These are phyloP conservation scores for Wickerhamiella azymoides DNA, from an alignment of 805 yeast species.

Conservation along the genomic window DNA sequence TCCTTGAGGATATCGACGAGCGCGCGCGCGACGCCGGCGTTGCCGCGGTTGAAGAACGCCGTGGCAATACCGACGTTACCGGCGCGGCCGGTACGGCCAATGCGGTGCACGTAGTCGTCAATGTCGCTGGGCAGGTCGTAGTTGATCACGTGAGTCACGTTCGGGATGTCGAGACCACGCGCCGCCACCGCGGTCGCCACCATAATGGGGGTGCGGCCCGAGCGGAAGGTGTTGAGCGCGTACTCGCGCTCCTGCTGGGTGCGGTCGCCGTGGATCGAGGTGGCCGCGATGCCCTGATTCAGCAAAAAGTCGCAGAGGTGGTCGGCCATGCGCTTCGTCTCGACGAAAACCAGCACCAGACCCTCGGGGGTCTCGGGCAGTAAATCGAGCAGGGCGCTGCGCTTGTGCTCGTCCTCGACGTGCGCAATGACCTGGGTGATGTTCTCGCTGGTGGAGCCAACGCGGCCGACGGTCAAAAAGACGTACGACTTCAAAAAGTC, in stretches of 20 bases:
- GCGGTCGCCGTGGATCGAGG: slow-evolving; percentile 99
- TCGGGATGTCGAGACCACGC: slow-evolving; percentile 99
- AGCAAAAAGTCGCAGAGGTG: slow-evolving; percentile 82
- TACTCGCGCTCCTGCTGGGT: slow-evolving; percentile 95
- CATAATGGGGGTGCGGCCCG: slow-evolving; percentile 82
- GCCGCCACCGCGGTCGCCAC: slow-evolving; percentile 99
- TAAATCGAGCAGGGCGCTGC: slow-evolving; percentile 77
- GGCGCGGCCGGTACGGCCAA: slow-evolving; percentile 99
- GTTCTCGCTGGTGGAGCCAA: slow-evolving; percentile 97
- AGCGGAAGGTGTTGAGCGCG: slow-evolving; percentile 86
- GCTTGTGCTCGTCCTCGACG: slow-evolving; percentile 89
- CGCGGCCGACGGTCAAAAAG: slow-evolving; percentile 95
- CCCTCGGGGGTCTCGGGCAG: slow-evolving; percentile 67
- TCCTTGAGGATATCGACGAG: slow-evolving; percentile 75
- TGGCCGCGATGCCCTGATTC: slow-evolving; percentile 84
- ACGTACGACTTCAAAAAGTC: slow-evolving; percentile 94
- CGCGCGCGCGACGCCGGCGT: slow-evolving; percentile 78
- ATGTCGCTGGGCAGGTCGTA: slow-evolving; percentile 93
- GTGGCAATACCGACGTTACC: slow-evolving; percentile 98
- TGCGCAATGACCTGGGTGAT: slow-evolving; percentile 86
- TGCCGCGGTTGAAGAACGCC: slow-evolving; percentile 94
- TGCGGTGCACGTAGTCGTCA: slow-evolving; percentile 98
- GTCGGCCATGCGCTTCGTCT: slow-evolving; percentile 98
- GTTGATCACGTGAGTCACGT: slow-evolving; percentile 94
- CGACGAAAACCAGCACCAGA: slow-evolving; percentile 87